Percentiles rank a stretch among this genome's conserved stretches.
These are phyloP conservation scores for Fragaria ananassa DNA, from an alignment of 306 rosid species.

Conservation along the genomic window DNA sequence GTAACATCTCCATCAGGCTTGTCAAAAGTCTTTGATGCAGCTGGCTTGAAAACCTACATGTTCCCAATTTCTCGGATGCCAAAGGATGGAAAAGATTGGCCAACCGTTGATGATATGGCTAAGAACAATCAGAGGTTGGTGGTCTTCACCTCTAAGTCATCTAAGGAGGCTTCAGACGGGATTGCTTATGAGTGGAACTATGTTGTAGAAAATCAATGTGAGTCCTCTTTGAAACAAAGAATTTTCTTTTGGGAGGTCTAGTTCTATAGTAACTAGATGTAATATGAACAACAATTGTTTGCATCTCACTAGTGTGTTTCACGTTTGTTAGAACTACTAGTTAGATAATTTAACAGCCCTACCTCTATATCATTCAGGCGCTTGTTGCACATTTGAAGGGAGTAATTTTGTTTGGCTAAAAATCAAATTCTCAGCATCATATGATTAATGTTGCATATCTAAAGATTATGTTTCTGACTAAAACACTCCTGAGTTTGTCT, in stretches of 20 bases:
- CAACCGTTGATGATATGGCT: slow-evolving; percentile 77
- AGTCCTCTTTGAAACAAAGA: slow-evolving; percentile 22
- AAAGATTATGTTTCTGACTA: background rate
- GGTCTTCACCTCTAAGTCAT: slow-evolving; percentile 65
- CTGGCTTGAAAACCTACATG: slow-evolving; percentile 55
- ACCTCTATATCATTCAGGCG: background rate
- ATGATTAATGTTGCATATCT: background rate
- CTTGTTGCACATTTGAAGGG: background rate
- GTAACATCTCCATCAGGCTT: slow-evolving; percentile 65
- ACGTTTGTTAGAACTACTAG: background rate
- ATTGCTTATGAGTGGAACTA: slow-evolving; percentile 80
- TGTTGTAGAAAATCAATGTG: slow-evolving; percentile 86
- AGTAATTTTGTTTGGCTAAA: background rate
- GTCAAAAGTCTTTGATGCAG: slow-evolving; percentile 60
- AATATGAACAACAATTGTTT: background rate
- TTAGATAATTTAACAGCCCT: background rate
- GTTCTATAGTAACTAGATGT: background rate
- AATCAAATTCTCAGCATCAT: background rate
- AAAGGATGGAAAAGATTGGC: slow-evolving; percentile 73
- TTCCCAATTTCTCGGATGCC: slow-evolving; percentile 76
- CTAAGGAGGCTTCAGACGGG: slow-evolving; percentile 81
- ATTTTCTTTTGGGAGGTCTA: background rate
- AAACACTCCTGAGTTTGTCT: background rate
- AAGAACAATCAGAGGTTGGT: slow-evolving; percentile 73
- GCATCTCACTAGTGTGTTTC: background rate